Base-by-base conservation (phyloP, 352 stramenopile species). In the Phytophthora uliginosa region DNA sequence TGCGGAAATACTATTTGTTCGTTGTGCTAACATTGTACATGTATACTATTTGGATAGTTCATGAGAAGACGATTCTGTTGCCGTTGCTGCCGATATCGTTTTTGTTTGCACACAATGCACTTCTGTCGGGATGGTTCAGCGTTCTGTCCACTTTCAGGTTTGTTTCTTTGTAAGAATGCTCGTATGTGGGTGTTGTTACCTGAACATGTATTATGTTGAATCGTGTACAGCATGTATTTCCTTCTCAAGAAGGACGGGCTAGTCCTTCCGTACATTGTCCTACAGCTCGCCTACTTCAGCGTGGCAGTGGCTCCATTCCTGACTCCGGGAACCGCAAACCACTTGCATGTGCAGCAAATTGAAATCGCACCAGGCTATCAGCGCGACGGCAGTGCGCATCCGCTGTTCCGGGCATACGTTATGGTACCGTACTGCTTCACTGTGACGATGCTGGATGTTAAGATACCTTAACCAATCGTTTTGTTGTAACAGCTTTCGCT, bases 51-150 rank as follows among this genome's bases (percentile, higher is more conserved):
- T 57, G 18, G 53, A 22, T 28, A 95, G 97, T 99, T 47, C 97
- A 99, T 65, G 97, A 99, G 75, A 99, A 99, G 74, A 94, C 95
- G 7, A 98, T 99, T 59, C 73, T 99, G 62, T 81, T 99, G 31
- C 85, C 95, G n/a, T 60, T 98, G 42, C 84, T 98, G 38, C 97
- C 97, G 2, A 83, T 97, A 10, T 92, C 89, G n/a, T 84, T 99
- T 6, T 76, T 99, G 28, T 89, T 87, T 70, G 66, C 74, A 17
- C 68, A 91, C 42, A 78, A 86, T 12, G 69, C 84, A 22, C 76
- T 95, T 26, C 54, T 97, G 0, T 76, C 85, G 13, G 82, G 85
- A 17, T 95, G 88, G 87, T 95, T 95, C 64, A 90, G 85, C 60
- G 78, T 90, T 36, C 42, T 97, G 7, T 91, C 90, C 38, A 93